These are phyloP conservation scores for Paraphoma sp. DNA, from an alignment of 2,329 filamentous ascomycete species.

Conservation along the genomic window DNA sequence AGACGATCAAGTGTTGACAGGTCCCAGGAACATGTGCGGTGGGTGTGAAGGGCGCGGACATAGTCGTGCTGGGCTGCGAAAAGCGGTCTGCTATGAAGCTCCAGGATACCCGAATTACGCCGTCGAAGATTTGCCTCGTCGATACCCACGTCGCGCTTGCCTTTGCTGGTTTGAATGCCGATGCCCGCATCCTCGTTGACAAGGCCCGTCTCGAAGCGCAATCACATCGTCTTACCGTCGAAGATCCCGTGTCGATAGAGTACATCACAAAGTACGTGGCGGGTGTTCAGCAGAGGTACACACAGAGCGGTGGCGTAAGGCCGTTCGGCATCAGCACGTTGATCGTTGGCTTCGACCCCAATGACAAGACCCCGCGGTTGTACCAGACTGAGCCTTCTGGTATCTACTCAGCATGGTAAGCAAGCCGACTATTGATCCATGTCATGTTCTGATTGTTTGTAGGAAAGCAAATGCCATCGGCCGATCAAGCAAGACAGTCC, in stretches of 20 bases:
- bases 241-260: slow-evolving; percentile 96
- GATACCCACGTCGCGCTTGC: slow-evolving; percentile 96
- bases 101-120: slow-evolving; percentile 98
- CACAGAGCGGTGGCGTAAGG: slow-evolving; percentile 95
- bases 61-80: slow-evolving; percentile 96
- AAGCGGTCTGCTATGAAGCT: slow-evolving; percentile 99
- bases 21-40: slow-evolving; percentile 89
- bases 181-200: slow-evolving; percentile 97
- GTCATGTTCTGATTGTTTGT: slow-evolving; percentile 19
- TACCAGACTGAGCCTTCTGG: slow-evolving; percentile 99
- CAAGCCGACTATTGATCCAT: not conserved
- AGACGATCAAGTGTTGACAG: slow-evolving; percentile 18
- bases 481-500: slow-evolving; percentile 97
- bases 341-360: slow-evolving; percentile 97
- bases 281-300: slow-evolving; percentile 97
- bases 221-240: slow-evolving; percentile 94
- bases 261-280: slow-evolving; percentile 99
- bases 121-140: slow-evolving; percentile 96
- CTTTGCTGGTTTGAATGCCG: slow-evolving; percentile 96
- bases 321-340: slow-evolving; percentile 99
- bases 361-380: slow-evolving; percentile 83
- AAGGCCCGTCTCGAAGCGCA: slow-evolving; percentile 97
- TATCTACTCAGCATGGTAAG: slow-evolving; percentile 98
- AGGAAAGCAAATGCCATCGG: slow-evolving; percentile 99
- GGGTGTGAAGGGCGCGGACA: slow-evolving; percentile 91